Evolutionary conservation across 306 rosid genomes (phyloP).

Genomic region (Comarum palustre): DNA sequence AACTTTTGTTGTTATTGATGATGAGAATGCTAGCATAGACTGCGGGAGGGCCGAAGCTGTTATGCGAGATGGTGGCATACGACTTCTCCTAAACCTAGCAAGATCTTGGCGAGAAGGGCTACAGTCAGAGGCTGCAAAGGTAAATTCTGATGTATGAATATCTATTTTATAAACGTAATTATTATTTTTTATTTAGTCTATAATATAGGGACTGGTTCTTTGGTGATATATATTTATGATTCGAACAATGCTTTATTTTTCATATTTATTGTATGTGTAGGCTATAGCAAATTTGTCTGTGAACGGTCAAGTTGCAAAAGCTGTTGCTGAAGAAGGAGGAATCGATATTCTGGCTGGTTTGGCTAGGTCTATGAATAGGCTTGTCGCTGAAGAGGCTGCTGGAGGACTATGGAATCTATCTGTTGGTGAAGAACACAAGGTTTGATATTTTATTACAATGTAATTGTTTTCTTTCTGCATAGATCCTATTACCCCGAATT

Average conservation of each 20-base stretch:
- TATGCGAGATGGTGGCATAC: conserved; percentile 93
- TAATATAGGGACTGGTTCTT: conserved; percentile 18
- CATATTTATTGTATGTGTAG: conserved; percentile 36
- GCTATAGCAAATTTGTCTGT: conserved; percentile 99
- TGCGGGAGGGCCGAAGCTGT: conserved; percentile 95
- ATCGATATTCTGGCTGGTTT: conserved; percentile 90
- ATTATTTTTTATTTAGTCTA: not conserved
- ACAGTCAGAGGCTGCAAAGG: conserved; percentile 99
- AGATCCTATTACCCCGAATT: conserved; percentile 21
- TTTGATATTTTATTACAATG: conserved; percentile 36
- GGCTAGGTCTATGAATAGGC: conserved; percentile 95
- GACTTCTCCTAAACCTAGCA: conserved; percentile 84
- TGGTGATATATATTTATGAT: conserved; percentile 14
- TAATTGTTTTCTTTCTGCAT: not conserved
- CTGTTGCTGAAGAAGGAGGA: conserved; percentile 99
- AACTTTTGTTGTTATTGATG: conserved; percentile 96
- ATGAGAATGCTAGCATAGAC: conserved; percentile 93
- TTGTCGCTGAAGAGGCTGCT: conserved; percentile 99
- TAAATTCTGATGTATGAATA: conserved; percentile 24
- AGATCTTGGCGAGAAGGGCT: conserved; percentile 99
- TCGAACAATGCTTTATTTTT: conserved; percentile 2
- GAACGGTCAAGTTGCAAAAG: conserved; percentile 91
- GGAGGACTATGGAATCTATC: conserved; percentile 99
- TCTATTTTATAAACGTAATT: conserved; percentile 2
- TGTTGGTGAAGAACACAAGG: conserved; percentile 99